Evolutionary conservation across 805 yeast genomes (phyloP).

Genomic region (Komagataella pastoris): DNA sequence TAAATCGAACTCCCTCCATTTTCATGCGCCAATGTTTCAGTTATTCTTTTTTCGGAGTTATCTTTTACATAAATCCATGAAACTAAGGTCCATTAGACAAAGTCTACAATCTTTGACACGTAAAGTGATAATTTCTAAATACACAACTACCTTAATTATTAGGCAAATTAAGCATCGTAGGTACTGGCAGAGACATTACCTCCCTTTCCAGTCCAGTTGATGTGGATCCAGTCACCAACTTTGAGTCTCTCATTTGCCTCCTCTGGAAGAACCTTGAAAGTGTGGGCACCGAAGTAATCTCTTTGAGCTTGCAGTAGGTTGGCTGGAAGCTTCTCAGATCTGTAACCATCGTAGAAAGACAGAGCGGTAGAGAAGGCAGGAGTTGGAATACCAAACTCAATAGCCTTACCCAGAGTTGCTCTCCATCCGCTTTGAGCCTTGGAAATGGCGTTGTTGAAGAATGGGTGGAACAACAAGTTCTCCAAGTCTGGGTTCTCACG

Average conservation of each 20-base stretch:
- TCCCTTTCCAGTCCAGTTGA: conserved; percentile 99
- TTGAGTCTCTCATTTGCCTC: conserved; percentile 64
- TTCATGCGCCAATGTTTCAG: no score
- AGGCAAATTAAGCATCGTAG: conserved; percentile 60
- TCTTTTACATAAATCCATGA: no score
- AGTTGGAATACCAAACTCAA: conserved; percentile 84
- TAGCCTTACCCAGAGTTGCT: conserved; percentile 65
- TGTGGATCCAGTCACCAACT: conserved; percentile 74
- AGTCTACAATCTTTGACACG: no score
- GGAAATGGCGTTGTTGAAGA: conserved; percentile 82
- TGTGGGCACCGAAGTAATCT: conserved; percentile 99
- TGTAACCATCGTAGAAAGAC: conserved; percentile 97
- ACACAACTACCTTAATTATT: neutral
- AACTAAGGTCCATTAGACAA: no score
- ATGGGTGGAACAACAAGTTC: conserved; percentile 90
- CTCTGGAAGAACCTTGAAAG: conserved; percentile 91
- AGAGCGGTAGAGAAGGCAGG: conserved; percentile 97
- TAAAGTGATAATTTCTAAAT: neutral
- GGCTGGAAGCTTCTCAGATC: conserved; percentile 92
- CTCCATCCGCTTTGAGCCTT: conserved; percentile 97
- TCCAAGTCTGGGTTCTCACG: conserved; percentile 87
- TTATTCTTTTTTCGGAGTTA: no score
- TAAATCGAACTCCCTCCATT: no score
- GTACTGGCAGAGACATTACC: conserved; percentile 95
- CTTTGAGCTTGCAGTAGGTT: conserved; percentile 98